Evolutionary conservation across 495 filamentous ascomycete species (phyloP).

Genomic region (Neurospora terricola): DNA sequence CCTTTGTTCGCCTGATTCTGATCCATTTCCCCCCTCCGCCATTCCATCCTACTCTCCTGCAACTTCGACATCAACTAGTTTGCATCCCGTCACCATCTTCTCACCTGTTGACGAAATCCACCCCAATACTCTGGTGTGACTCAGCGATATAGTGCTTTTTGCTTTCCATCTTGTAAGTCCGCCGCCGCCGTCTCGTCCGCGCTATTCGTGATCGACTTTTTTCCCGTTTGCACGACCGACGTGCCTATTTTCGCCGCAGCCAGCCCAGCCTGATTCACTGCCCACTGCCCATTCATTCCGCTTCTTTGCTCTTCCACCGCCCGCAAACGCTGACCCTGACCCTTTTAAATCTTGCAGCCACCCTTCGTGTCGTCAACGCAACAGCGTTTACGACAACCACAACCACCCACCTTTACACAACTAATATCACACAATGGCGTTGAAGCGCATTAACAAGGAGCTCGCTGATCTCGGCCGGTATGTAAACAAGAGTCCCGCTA

Average conservation of each 20-base stretch:
- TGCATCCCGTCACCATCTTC: background rate
- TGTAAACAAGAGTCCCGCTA: constrained; percentile 17
- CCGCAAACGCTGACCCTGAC: constrained; percentile 17
- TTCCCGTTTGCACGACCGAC: background rate
- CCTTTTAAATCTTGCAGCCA: constrained; percentile 17
- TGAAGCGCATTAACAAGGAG: constrained; percentile 99
- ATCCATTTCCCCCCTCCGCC: background rate
- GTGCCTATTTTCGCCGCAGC: background rate
- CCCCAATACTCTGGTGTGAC: background rate
- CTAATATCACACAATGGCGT: constrained; percentile 61
- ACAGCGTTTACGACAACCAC: constrained; percentile 2
- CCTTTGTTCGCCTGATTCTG: background rate
- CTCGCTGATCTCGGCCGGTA: constrained; percentile 99
- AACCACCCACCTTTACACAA: constrained; percentile 21
- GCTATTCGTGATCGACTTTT: background rate
- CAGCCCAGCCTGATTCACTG: background rate
- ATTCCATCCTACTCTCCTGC: background rate
- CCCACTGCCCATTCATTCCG: constrained; percentile 11
- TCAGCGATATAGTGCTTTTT: background rate
- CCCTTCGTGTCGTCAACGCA: constrained; percentile 5
- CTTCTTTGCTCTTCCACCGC: constrained; percentile 20
- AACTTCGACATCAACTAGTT: background rate
- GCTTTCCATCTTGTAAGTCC: background rate
- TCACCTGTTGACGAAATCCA: background rate
- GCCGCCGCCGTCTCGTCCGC: background rate